Evolutionary conservation across 1,139 yeast species (phyloP), one percentile per base, ranked within the genome.

Genomic region (Pichia sp.): DNA sequence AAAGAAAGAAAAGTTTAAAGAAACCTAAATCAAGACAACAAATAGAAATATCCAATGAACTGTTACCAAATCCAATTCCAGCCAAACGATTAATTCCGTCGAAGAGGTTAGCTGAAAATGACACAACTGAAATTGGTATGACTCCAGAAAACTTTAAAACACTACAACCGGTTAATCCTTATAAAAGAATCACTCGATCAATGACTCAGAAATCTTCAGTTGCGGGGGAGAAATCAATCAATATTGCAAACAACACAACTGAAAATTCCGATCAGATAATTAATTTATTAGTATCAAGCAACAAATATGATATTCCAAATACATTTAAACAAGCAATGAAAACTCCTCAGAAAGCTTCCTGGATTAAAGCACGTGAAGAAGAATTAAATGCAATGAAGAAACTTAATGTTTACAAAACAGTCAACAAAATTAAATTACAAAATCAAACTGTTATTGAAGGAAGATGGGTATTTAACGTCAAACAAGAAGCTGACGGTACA

Each of bases 381-480:
- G 47, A 45, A 40, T 7, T 40, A 18, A 11, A 34, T 6, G 39
- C 44, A 7, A 35, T 45, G 41, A 37, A 40, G 11, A 18, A 40
- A n/a, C 34, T 36, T 5, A 35, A 45, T n/a, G 44, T 39, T 7
- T 45, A 40, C 27, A 8, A 11, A 37, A 8, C 18, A 33, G 39
- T 44, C 3, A 28, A 34, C 7, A 34, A 30, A 33, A 10, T 25
- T n/a, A 18, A 27, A 1, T 27, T 44, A n/a, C 36, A 40, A 35
- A 29, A 34, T 3, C 26, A 40, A 7, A 28, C 40, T 10, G 26
- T 47, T n/a, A 38, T 44, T 26, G 18, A 40, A 36, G 48, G 48
- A 11, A 39, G 50, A 39, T 44, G 48, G 45, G 48, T 44, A 1
- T 47, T 47, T 26, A 41, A n/a, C 11, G 47, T 47, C 9, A 41